phyloP scores from a whole-genome alignment of 2,329 filamentous ascomycete species.

The Epichloe gansuensis region DNA sequence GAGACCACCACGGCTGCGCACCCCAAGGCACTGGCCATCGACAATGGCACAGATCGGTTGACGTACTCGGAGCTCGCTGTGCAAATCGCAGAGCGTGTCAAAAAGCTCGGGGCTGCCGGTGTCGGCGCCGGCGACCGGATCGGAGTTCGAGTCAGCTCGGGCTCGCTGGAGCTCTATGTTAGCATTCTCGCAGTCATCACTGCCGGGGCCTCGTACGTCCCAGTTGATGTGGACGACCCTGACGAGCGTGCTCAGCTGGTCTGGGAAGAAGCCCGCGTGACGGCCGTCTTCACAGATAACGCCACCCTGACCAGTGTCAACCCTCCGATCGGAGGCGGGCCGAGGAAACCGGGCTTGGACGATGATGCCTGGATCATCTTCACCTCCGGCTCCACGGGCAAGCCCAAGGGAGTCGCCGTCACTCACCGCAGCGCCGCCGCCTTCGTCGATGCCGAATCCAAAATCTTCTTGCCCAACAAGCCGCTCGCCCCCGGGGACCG shows the following conservation, averaged over 20 bases:
- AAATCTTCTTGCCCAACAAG: constrained; percentile 9
- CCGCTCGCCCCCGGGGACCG: constrained; percentile 12
- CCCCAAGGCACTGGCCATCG: constrained; percentile 8
- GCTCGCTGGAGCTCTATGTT: constrained; percentile 10
- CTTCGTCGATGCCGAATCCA: constrained; percentile 13
- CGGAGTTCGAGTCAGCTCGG: constrained; percentile 11
- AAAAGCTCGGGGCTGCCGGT: constrained; percentile 6
- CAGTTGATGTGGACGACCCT: constrained; percentile 13
- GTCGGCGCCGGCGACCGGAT: constrained; percentile 10
- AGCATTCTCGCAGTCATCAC: constrained; percentile 10
- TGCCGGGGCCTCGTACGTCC: constrained; percentile 11
- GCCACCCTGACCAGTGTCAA: constrained; percentile 6
- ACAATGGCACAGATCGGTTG: constrained; percentile 7
- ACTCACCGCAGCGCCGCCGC: constrained; percentile 13
- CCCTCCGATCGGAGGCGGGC: background rate
- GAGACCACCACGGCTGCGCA: constrained; percentile 4
- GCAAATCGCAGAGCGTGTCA: constrained; percentile 2
- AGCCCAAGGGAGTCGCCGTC: constrained; percentile 14
- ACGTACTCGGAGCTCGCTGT: constrained; percentile 6
- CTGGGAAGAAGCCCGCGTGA: constrained; percentile 10
- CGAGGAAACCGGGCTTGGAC: constrained; percentile 5
- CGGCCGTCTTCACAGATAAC: constrained; percentile 9
- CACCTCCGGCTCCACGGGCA: constrained; percentile 13
- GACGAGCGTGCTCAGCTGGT: constrained; percentile 11
- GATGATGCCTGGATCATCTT: constrained; percentile 15